Evolutionary conservation across 495 filamentous ascomycete genomes (phyloP), one percentile per base, ranked within the genome.

Genomic region (Annulohypoxylon stygium): DNA sequence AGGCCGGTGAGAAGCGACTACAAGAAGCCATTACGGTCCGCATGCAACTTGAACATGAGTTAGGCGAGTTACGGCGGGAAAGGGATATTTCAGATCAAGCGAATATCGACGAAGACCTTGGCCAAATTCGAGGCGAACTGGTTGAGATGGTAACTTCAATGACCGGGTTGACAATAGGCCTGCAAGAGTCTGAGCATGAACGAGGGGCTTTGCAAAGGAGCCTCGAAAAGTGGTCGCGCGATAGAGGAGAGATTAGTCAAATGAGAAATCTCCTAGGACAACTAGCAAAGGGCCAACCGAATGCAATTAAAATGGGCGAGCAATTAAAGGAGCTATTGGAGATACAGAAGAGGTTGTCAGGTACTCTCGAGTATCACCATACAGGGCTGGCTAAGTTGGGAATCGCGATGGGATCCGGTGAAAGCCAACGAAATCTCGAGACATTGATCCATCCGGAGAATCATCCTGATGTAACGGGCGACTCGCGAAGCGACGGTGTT

Each of bases 221-320:
- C 5, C 58, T 79, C 34, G 70, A 80, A 58, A 55, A 63, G 43
- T 77, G 77, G 73, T 69, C 70, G n/a, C 61, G 60, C 14, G 68
- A 77, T 51, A 65, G 67, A 23, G 57, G 50, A 11, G 71, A 78
- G 9, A 53, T 79, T 14, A 53, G 76, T 26, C 73, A 73, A 8
- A 60, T 81, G 39, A 57, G 74, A 48, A 55, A 79, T 41, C 71
- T 57, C 39, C 41, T 80, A 12, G 26, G 67, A 54, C 65, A 67
- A 57, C 54, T 76, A 51, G 60, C 66, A 0, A 64, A 43, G 37
- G 68, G 73, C 10, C 73, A 77, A 53, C 72, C 70, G 7, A 61
- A 55, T 34, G 41, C 70, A 11, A 66, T 67, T 20, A 61, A 72
- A 37, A 74, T 70, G 65, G 43, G 62, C 34, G 33, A 70, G 33